Percentiles rank a stretch among this genome's conserved stretches.
Conservation (phyloP, 345 rosid genomes). For the Durio zibethinus region DNA sequence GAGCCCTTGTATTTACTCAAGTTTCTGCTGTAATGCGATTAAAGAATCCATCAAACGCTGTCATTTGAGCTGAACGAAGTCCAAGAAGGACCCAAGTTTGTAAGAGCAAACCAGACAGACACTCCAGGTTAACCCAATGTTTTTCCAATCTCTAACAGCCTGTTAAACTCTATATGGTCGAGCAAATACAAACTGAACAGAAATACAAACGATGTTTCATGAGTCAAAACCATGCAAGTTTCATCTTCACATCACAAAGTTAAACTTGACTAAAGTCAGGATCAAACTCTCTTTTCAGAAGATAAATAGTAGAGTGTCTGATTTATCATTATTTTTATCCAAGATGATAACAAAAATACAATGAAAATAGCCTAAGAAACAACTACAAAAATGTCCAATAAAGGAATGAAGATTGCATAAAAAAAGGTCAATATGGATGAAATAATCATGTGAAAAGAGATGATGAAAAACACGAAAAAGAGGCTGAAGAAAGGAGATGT, state of each 20-base stretch:
- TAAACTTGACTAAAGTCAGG: neutral
- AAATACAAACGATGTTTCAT: neutral
- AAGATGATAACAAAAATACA: too few species aligned
- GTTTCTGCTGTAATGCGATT: neutral
- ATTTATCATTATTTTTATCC: too few species aligned
- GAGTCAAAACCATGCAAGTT: neutral
- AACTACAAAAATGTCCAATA: too few species aligned
- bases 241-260: neutral
- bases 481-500: neutral
- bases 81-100: neutral
- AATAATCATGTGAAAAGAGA: neutral
- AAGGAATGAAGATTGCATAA: too few species aligned
- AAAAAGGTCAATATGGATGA: neutral
- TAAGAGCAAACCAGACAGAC: neutral
- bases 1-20: too few species aligned
- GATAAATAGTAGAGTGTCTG: too few species aligned
- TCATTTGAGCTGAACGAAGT: neutral
- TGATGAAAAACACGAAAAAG: neutral
- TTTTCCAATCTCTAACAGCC: neutral
- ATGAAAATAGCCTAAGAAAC: too few species aligned
- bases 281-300: neutral
- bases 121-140: neutral
- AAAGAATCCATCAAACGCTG: neutral
- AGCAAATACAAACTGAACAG: neutral
- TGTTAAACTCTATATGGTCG: too few species aligned